phyloP scores from a whole-genome alignment of 768 basidiomycete species.

The Cystofilobasidium bisporidii region DNA sequence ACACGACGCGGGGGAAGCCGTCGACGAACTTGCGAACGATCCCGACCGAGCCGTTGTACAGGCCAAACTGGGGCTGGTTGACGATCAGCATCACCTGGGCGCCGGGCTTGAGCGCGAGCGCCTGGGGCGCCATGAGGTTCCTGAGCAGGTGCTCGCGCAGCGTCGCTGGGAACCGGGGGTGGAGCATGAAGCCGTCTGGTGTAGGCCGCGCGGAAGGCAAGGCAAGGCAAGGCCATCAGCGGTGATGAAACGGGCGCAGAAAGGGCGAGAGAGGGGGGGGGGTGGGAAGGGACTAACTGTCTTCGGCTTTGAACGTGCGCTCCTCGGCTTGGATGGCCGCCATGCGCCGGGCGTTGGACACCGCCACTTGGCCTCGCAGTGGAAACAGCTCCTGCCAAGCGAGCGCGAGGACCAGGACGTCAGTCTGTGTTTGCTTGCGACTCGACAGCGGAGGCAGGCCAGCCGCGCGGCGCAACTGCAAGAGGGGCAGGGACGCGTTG shows the following conservation, averaged over 20 bases:
- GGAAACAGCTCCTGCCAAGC: conserved; percentile 57
- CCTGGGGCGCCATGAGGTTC: conserved; percentile 76
- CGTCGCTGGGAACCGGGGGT: conserved; percentile 25
- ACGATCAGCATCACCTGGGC: conserved; percentile 96
- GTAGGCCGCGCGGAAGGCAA: neutral
- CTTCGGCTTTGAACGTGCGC: neutral
- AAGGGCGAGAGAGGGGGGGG: neutral
- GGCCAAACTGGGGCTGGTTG: conserved; percentile 66
- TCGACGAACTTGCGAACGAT: conserved; percentile 59
- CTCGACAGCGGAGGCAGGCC: too few species aligned
- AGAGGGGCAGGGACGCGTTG: neutral
- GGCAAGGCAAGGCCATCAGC: too few species aligned
- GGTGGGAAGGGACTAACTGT: neutral
- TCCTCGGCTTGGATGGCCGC: neutral
- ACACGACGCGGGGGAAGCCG: conserved; percentile 62
- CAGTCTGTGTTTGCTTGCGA: too few species aligned
- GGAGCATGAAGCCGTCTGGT: neutral
- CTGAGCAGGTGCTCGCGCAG: conserved; percentile 68
- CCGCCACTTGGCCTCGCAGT: conserved; percentile 78
- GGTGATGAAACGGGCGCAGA: neutral
- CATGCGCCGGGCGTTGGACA: neutral
- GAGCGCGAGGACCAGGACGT: neutral
- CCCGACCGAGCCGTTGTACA: conserved; percentile 94
- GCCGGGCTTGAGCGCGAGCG: conserved; percentile 58
- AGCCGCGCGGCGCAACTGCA: too few species aligned